phyloP scores from a whole-genome alignment of 768 basidiomycete genomes.

The Lentinula boryana region DNA sequence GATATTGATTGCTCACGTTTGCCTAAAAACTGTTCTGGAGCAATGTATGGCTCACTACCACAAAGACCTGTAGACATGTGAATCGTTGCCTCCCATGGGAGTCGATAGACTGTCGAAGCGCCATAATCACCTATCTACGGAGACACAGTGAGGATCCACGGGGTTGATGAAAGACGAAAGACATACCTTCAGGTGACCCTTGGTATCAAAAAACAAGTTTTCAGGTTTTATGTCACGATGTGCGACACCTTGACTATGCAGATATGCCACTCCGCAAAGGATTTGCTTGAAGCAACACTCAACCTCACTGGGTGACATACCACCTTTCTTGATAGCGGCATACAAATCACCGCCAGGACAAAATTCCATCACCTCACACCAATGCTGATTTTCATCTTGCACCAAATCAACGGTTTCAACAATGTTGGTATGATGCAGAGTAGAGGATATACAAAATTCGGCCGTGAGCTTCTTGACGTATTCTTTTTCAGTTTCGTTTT shows the following conservation, averaged over 20 bases:
- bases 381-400: conserved; percentile 94
- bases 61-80: conserved; percentile 97
- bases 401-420: conserved; percentile 99
- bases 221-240: conserved; percentile 99
- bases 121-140: conserved; percentile 94
- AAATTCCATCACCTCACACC: conserved; percentile 99
- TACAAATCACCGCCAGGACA: conserved; percentile 98
- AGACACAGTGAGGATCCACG: background rate
- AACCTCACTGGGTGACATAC: conserved; percentile 59
- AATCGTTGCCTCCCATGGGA: conserved; percentile 96
- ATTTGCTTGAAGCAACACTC: conserved; percentile 99
- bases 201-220: conserved; percentile 90
- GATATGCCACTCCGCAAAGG: conserved; percentile 78
- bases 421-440: conserved; percentile 87
- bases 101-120: conserved; percentile 96
- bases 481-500: conserved; percentile 98
- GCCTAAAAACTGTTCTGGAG: conserved; percentile 93
- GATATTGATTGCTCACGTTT: conserved; percentile 73
- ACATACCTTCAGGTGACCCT: conserved; percentile 88
- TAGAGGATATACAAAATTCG: conserved; percentile 98
- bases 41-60: conserved; percentile 98
- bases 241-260: conserved; percentile 95
- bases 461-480: conserved; percentile 99
- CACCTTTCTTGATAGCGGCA: conserved; percentile 97
- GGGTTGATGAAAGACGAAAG: conserved; percentile 6